phyloP scores from a whole-genome alignment of 2,329 filamentous ascomycete species.

The Cladobotryum protrusum region DNA sequence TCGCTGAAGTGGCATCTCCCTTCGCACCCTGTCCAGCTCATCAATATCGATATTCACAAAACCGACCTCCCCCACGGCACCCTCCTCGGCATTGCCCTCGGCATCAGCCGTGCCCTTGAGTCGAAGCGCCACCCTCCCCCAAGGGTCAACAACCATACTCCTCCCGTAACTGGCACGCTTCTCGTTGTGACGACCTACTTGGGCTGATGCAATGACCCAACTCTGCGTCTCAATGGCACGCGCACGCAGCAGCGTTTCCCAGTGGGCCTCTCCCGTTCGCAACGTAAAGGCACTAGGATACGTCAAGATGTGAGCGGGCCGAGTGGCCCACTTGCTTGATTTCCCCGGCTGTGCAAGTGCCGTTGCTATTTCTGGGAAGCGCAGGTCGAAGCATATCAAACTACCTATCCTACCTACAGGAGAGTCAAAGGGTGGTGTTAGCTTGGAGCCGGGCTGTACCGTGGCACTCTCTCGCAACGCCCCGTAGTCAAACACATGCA shows the following conservation, averaged over 20 bases:
- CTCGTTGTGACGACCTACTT: conserved; percentile 65
- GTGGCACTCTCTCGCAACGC: conserved; percentile 45
- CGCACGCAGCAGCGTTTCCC: conserved; percentile 71
- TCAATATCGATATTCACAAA: conserved; percentile 49
- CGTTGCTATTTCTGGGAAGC: conserved; percentile 71
- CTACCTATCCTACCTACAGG: conserved; percentile 69
- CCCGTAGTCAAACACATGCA: conserved; percentile 78
- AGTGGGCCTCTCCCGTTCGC: conserved; percentile 78
- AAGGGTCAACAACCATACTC: conserved; percentile 79
- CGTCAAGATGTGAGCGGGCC: conserved; percentile 65
- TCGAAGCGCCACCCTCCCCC: conserved; percentile 68
- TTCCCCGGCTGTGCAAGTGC: conserved; percentile 47
- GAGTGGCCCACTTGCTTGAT: conserved; percentile 23
- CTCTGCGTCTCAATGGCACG: conserved; percentile 84
- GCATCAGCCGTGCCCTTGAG: conserved; percentile 49
- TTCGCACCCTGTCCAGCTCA: conserved; percentile 41
- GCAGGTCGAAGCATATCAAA: conserved; percentile 85
- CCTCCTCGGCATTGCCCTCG: conserved; percentile 34
- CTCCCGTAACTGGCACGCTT: conserved; percentile 79
- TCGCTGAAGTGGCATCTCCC: conserved; percentile 46
- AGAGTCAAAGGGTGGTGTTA: conserved; percentile 67
- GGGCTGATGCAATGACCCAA: conserved; percentile 82
- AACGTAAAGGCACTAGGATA: conserved; percentile 91
- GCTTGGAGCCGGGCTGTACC: conserved; percentile 59
- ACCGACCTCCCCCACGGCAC: conserved; percentile 41